These are phyloP conservation scores for Aspergillus carlsbadensis DNA, from an alignment of 495 filamentous ascomycete species.

Conservation along the genomic window DNA sequence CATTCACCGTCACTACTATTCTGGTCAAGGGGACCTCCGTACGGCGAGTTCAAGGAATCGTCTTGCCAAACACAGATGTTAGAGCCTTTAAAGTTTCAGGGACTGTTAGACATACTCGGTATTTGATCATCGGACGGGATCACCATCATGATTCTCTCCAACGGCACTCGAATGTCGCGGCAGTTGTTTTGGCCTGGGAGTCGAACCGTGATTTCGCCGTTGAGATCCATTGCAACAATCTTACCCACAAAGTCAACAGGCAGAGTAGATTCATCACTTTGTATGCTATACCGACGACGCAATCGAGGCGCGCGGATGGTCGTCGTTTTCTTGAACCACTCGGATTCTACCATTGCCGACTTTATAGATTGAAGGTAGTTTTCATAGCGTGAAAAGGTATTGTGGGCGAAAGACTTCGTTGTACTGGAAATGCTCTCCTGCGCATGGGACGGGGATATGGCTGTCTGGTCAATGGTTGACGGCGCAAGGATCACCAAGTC, in stretches of 20 bases:
- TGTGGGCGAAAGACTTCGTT: constrained; percentile 15
- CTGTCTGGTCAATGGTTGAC: constrained; percentile 19
- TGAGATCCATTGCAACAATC: constrained; percentile 51
- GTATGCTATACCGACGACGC: constrained; percentile 18
- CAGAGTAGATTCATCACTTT: constrained; percentile 6
- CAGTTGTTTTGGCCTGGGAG: constrained; percentile 47
- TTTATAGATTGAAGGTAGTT: constrained; percentile 20
- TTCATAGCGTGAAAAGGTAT: constrained; percentile 8
- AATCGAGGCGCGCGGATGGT: constrained; percentile 15
- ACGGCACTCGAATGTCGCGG: constrained; percentile 45
- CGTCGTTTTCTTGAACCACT: constrained; percentile 26
- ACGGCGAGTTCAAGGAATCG: constrained; percentile 16
- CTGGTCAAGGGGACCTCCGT: constrained; percentile 33
- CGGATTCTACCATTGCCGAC: constrained; percentile 10
- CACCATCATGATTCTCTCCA: constrained; percentile 47
- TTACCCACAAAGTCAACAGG: constrained; percentile 54
- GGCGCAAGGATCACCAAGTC: constrained; percentile 53
- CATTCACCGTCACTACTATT: constrained; percentile 34
- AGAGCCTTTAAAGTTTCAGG: neutral
- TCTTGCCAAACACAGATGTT: neutral
- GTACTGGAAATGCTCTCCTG: constrained; percentile 7
- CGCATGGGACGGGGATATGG: neutral
- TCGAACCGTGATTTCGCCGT: constrained; percentile 54
- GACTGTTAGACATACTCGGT: neutral
- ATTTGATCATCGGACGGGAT: constrained; percentile 27